Base-by-base conservation (phyloP, 345 rosid species). In the Salix suchowensis region DNA sequence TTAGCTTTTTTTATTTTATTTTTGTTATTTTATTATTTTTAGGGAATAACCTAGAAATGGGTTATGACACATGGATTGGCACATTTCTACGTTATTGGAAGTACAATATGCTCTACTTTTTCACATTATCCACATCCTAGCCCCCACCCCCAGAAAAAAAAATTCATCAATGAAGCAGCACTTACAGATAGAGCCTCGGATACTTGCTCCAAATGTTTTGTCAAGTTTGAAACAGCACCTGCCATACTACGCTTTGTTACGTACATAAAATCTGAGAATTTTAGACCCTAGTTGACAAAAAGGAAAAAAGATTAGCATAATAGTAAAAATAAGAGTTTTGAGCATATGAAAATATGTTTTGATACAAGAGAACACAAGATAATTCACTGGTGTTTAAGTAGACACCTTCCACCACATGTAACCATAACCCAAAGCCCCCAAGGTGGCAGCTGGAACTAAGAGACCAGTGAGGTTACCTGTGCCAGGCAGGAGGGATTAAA, bases 401-500 rank as follows among this genome's bases (percentile, higher is more conserved):
- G 40, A 81, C 84, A 96, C 98, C 97, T 96, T 96, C 94, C 91
- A 96, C 97, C 99, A 94, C 98, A 94, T 92, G 78, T 96, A 96
- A 74, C 97, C 98, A 87, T 96, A 96, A 62, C 99, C 97, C 86
- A 96, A 69, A 28, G 91, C 97, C 74, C 99, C 98, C 79, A 90
- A 19, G 23, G 97, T 80, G 36, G 97, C 97, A 73, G 90, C 97
- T 39, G 97, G 98, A 65, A 90, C 72, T 74, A 96, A 75, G 42
- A 90, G 84, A 26, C 88, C 80, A 19, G 84, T 86, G 42, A 79
- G 76, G 77, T 86, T 91, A 82, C 90, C 99, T 94, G 87, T 50
- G 60, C 52, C 70, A 71, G 37, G 30, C 16, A 54, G 48, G 18
- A 16, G 28, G 12, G 37, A 74, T 46, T 23, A 55, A 9, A 37